A percentile compares a stretch with the other conserved stretches of the same genome.
phyloP scores from a whole-genome alignment of 176 grass and related monocot species.

The Bonia amplexicaulis region DNA sequence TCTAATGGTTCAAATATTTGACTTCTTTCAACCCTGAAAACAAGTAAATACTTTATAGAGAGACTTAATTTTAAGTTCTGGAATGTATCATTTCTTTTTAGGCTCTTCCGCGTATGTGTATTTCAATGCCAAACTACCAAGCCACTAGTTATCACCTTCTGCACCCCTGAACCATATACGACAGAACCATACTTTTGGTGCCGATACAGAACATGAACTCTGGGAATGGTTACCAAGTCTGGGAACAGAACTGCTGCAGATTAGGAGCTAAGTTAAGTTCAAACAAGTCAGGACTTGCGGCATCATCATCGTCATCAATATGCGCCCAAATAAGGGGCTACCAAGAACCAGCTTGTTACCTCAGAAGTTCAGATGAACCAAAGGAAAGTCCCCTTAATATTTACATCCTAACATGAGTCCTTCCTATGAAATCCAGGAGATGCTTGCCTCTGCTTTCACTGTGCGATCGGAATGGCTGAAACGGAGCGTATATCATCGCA shows the following conservation, averaged over 20 bases:
- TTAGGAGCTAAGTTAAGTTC: too few species aligned
- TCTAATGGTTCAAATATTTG: too few species aligned
- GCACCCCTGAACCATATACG: too few species aligned
- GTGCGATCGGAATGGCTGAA: neutral
- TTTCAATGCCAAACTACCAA: too few species aligned
- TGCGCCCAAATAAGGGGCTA: neutral
- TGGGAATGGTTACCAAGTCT: neutral
- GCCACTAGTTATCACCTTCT: too few species aligned
- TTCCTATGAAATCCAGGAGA: neutral
- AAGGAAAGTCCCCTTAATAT: conserved; percentile 8
- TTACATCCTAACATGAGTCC: conserved; percentile 14
- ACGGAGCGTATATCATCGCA: neutral
- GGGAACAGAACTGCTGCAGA: neutral
- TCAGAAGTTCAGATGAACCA: neutral
- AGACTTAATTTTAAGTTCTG: too few species aligned
- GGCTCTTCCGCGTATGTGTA: too few species aligned
- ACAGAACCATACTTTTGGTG: neutral
- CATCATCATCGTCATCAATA: neutral
- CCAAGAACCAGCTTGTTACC: neutral
- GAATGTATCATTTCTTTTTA: too few species aligned
- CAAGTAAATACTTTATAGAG: too few species aligned
- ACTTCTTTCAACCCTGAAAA: too few species aligned
- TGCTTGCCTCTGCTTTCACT: neutral
- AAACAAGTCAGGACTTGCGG: neutral
- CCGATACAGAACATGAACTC: neutral